Evolutionary conservation across 441 rosid genomes (phyloP).

Genomic region (California macrophylla): DNA sequence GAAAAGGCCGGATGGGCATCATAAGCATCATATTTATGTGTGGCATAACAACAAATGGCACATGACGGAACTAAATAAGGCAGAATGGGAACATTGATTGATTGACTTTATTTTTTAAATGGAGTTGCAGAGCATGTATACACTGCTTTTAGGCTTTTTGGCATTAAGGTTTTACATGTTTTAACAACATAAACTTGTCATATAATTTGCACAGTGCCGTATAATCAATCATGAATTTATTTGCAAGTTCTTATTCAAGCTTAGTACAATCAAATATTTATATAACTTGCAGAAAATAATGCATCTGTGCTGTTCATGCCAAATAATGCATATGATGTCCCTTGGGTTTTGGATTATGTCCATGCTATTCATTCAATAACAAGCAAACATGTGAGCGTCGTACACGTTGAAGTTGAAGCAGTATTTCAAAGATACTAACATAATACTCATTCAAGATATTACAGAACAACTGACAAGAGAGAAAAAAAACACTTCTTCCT

Average conservation of each 20-base stretch:
- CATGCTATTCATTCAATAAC: background rate
- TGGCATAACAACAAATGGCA: background rate
- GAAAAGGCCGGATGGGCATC: constrained; percentile 11
- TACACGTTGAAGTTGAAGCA: background rate
- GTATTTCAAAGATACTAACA: background rate
- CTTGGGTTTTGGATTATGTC: background rate
- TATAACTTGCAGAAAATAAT: background rate
- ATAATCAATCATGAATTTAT: background rate
- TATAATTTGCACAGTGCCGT: background rate
- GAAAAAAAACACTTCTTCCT: background rate
- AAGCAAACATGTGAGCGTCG: background rate
- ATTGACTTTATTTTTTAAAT: background rate
- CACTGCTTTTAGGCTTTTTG: background rate
- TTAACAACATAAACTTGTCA: background rate
- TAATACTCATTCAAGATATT: background rate
- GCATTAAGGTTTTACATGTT: background rate
- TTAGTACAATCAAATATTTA: background rate
- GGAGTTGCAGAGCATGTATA: background rate
- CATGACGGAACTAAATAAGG: constrained; percentile 10
- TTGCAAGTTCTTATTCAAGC: background rate
- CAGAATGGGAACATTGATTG: background rate
- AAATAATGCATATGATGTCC: no score
- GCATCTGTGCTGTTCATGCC: background rate
- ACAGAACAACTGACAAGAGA: background rate
- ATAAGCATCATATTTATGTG: background rate